Evolutionary conservation across 2,329 filamentous ascomycete genomes (phyloP), one percentile per base, ranked within the genome.

Genomic region (Shiraia bambusicola): DNA sequence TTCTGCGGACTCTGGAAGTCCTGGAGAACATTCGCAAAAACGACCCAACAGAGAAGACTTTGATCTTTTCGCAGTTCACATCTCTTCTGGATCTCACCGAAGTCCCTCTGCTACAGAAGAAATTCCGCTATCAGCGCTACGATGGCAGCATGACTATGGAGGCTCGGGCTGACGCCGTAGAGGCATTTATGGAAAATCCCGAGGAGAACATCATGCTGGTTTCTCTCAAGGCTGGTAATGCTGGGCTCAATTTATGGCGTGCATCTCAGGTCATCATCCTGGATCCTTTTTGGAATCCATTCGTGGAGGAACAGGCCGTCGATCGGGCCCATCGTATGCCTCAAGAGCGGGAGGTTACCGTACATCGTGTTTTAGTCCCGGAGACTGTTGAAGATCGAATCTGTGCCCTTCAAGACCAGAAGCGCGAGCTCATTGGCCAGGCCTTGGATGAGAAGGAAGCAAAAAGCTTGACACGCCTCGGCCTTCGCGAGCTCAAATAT

Each of bases 281-380:
- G 61, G 90, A 95, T 63, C 90, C 90, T 0, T 95, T 94, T 72
- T 95, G 89, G 88, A 96, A 95, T 50, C 91, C 90, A 0, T 95
- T 86, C 62, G 86, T 94, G 34, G 91, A 95, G 70, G 88, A 90
- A 69, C 91, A 96, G 69, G 91, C 91, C 3, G 84, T 95, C 36
- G 91, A 95, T 65, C 86, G 91, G 15, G 88, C 90, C 2, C 86
- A 95, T 67, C 86, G 91, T 8, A 91, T 95, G 54, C 90, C 90
- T 1, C 91, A 96, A 70, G 72, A 76, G 52, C 77, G 78, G 3
- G 73, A 82, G 6, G 91, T 95, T 4, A 78, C 82, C 40, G 85
- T 96, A 1, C 89, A 95, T 63, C 84, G 88, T 3, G 79, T 95
- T 16, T 72, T 95, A 3, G 81, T 92, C 6, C 67, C 82, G 54